Evolutionary conservation across 257 asterid species (phyloP).

Genomic region (Petrea volubilis): DNA sequence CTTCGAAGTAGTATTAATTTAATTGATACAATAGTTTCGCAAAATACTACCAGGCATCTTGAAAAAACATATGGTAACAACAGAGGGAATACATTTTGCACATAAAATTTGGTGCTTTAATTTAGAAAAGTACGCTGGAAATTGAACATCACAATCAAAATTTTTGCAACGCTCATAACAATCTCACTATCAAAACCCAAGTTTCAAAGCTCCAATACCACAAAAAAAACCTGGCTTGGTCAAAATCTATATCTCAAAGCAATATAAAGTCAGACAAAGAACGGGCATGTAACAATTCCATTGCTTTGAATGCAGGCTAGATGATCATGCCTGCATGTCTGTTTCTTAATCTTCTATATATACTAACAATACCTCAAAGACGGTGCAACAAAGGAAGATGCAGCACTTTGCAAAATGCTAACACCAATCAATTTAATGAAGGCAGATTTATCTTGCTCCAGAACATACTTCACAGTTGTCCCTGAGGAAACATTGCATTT

Average conservation of each 20-base stretch:
- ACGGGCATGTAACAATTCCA: background rate
- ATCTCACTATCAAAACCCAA: background rate
- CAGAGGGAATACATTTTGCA: background rate
- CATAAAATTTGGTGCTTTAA: background rate
- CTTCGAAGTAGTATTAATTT: background rate
- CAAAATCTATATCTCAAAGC: background rate
- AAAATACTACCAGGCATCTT: background rate
- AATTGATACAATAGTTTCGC: background rate
- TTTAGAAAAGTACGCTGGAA: background rate
- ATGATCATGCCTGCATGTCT: background rate
- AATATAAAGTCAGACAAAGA: background rate
- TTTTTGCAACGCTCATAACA: background rate
- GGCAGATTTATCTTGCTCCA: constrained; percentile 93
- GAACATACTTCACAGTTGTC: constrained; percentile 90
- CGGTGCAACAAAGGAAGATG: constrained; percentile 96
- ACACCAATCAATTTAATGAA: constrained; percentile 84
- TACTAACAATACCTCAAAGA: constrained; percentile 70
- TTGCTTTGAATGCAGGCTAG: background rate
- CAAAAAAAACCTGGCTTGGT: background rate
- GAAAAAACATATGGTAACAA: background rate
- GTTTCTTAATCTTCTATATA: constrained; percentile 13
- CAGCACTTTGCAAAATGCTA: constrained; percentile 98
- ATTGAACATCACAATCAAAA: background rate
- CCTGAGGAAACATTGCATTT: constrained; percentile 52
- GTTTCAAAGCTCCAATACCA: constrained; percentile 2